Base-by-base conservation (phyloP, 1,139 yeast species). In the Zygosaccharomyces sapae region DNA sequence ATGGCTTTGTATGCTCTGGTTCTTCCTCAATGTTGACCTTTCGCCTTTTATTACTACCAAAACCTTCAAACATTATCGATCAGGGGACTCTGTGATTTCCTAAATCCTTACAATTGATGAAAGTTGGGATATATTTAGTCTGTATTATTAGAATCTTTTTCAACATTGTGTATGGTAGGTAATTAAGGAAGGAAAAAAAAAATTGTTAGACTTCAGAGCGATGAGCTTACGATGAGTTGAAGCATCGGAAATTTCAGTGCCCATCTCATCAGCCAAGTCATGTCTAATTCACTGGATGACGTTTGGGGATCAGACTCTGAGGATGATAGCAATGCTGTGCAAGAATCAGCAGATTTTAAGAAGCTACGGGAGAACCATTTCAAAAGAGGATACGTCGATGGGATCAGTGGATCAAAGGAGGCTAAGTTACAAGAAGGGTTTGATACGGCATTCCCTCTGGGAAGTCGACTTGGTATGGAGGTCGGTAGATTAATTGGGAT, bases 321-420 rank as follows among this genome's bases (percentile, higher is more conserved):
- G 5, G 45, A 44, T 10, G 33, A 38, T 1, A 24, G 33, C 10
- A 31, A 13, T 13, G 31, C 33, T 8, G 38, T 33, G 9, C 48
- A 48, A 5, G 39, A 49, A 33, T 48, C 59, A 2, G 45, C 51
- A 2, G 72, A 69, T 33, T 53, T 62, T 2, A 59, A 61, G 25
- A 68, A 69, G 20, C 59, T 77, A n/a, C 66, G 78, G 53, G 70
- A 94, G 38, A 75, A 74, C n/a, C 97, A 90, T 61, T 74, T 74
- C 19, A 86, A 86, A 55, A 83, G 84, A 51, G 97, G 97, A 0
- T 90, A 87, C 58, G 67, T 87, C 2, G 96, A 86, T 52, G 97
- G 97, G 0, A 65, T 89, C 5, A 72, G 86, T 0, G 67, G 67
- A n/a, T 79, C 88, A 3, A 83, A 86, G 57, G 95, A 86, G 53